A percentile compares a stretch with the other conserved stretches of the same genome.
Conservation (phyloP, 495 filamentous ascomycete genomes). For the Xylona heveae region DNA sequence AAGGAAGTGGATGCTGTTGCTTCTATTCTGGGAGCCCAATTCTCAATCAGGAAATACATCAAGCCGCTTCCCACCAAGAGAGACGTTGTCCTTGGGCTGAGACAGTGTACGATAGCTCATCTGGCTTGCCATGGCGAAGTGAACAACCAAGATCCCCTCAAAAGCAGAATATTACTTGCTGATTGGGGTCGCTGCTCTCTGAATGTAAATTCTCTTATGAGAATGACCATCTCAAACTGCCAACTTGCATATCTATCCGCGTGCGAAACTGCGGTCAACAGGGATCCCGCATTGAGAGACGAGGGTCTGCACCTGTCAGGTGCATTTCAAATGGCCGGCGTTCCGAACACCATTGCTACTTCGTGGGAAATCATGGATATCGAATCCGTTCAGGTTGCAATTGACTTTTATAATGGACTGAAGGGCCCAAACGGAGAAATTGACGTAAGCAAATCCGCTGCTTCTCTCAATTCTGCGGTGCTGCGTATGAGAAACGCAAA, state of each 20-base stretch:
- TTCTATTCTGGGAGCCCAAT: background rate
- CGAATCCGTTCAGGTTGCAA: constrained; percentile 2
- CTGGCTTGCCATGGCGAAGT: constrained; percentile 2
- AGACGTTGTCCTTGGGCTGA: background rate
- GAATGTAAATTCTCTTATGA: background rate
- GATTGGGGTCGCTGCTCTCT: background rate
- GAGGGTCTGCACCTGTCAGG: constrained; percentile 15
- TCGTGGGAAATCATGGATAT: constrained; percentile 11
- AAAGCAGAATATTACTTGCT: background rate
- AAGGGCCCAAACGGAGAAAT: too few relatives aligned
- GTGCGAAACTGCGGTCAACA: constrained; percentile 13
- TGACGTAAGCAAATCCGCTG: too few relatives aligned
- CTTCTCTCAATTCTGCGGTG: too few relatives aligned
- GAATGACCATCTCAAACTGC: background rate
- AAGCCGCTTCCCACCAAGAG: background rate
- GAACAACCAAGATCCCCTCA: background rate
- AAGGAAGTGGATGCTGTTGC: background rate
- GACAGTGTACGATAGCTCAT: constrained; percentile 1
- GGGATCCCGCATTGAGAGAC: constrained; percentile 6
- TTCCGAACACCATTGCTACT: constrained; percentile 17
- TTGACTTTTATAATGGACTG: constrained; percentile 1
- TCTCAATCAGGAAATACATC: background rate
- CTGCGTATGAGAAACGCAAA: too few relatives aligned
- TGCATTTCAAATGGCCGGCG: constrained; percentile 17
- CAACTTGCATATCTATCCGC: constrained; percentile 13